Evolutionary conservation across 768 basidiomycete species (phyloP).

Genomic region (Psilocybe cyanescens): DNA sequence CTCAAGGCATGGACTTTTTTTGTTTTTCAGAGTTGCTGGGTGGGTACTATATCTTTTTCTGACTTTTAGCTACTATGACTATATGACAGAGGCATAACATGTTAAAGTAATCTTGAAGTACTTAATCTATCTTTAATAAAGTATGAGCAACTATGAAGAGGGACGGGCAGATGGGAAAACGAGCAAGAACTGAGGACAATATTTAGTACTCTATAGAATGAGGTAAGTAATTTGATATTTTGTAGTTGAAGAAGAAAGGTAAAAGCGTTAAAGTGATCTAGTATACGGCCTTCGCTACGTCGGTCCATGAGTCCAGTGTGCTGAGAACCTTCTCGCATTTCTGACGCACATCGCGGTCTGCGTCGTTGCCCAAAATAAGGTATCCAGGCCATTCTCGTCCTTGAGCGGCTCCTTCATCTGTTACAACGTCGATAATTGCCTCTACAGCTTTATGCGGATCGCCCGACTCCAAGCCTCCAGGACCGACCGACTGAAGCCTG

Average conservation of each 20-base stretch:
- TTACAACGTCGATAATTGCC: slow-evolving; percentile 46
- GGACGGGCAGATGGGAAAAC: too few species aligned
- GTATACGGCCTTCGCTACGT: slow-evolving; percentile 47
- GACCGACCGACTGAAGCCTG: slow-evolving; percentile 35
- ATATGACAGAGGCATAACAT: too few species aligned
- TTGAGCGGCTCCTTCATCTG: slow-evolving; percentile 47
- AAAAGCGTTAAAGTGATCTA: slow-evolving; percentile 30
- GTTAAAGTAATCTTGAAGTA: too few species aligned
- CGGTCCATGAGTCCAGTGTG: slow-evolving; percentile 58
- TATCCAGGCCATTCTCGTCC: slow-evolving; percentile 30
- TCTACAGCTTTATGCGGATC: slow-evolving; percentile 66
- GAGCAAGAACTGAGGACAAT: too few species aligned
- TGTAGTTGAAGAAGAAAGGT: background rate
- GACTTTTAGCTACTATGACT: too few species aligned
- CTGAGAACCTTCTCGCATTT: slow-evolving; percentile 48
- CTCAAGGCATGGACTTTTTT: too few species aligned
- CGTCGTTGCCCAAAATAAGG: slow-evolving; percentile 44
- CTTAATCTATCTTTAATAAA: too few species aligned
- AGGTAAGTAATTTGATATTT: too few species aligned
- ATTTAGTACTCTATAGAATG: too few species aligned
- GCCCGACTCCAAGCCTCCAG: slow-evolving; percentile 47
- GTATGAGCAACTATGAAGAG: too few species aligned
- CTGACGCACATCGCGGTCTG: slow-evolving; percentile 50
- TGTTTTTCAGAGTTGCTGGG: too few species aligned
- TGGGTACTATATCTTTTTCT: too few species aligned